phyloP scores from a whole-genome alignment of 1,284 basidiomycete species.

The Cronartium quercuum region DNA sequence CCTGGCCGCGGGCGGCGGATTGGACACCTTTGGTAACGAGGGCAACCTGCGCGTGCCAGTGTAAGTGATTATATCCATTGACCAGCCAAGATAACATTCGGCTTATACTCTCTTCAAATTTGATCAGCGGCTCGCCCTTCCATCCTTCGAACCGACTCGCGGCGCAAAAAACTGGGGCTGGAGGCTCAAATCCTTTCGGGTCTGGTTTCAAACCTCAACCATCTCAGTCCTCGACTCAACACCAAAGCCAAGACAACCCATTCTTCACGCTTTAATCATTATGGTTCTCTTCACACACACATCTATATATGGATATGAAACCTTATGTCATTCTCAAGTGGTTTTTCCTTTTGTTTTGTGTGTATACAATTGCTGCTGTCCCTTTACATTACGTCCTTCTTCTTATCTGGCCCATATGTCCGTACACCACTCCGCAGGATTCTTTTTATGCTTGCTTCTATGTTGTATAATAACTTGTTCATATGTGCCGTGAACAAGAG shows the following conservation, averaged over 20 bases:
- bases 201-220: not conserved
- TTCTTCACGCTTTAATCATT: slow-evolving; percentile 34
- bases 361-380: too few relatives aligned
- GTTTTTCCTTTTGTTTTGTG: too few relatives aligned
- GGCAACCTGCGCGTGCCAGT: slow-evolving; percentile 60
- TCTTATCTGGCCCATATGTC: too few relatives aligned
- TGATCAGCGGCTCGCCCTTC: slow-evolving; percentile 33
- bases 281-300: too few relatives aligned
- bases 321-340: too few relatives aligned
- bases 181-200: slow-evolving; percentile 19
- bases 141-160: slow-evolving; percentile 36
- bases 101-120: not conserved
- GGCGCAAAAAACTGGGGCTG: slow-evolving; percentile 14
- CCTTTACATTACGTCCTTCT: too few relatives aligned
- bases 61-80: slow-evolving; percentile 32
- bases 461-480: too few relatives aligned
- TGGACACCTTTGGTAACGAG: slow-evolving; percentile 87
- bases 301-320: too few relatives aligned
- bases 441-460: too few relatives aligned
- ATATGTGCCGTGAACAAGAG: too few relatives aligned
- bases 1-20: slow-evolving; percentile 66
- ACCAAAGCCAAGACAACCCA: slow-evolving; percentile 24
- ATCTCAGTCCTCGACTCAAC: slow-evolving; percentile 2
- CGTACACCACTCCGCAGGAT: too few relatives aligned
- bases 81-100: not conserved